These are phyloP conservation scores for Ormosia emarginata DNA, from an alignment of 306 rosid species.

Conservation along the genomic window DNA sequence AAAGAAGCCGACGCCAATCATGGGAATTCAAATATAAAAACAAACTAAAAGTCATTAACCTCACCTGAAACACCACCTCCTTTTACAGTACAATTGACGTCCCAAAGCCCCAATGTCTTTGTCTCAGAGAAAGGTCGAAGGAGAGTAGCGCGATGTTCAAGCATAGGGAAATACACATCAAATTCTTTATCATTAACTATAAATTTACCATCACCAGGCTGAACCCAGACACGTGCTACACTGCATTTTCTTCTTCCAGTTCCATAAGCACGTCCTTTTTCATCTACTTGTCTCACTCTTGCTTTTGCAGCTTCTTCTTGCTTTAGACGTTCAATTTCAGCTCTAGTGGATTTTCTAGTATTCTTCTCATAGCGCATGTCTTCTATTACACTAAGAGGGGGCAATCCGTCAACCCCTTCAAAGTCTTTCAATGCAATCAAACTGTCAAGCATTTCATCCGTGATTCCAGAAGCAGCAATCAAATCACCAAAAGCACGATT, in stretches of 20 bases:
- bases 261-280: slow-evolving; percentile 90
- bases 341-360: slow-evolving; percentile 63
- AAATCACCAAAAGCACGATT: slow-evolving; percentile 85
- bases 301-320: slow-evolving; percentile 89
- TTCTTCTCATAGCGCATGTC: slow-evolving; percentile 72
- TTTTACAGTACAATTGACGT: slow-evolving; percentile 75
- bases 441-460: slow-evolving; percentile 90
- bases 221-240: slow-evolving; percentile 91
- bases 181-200: slow-evolving; percentile 74
- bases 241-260: slow-evolving; percentile 98
- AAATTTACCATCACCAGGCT: slow-evolving; percentile 84
- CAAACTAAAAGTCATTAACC: slow-evolving; percentile 3
- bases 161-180: slow-evolving; percentile 92
- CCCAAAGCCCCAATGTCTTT: slow-evolving; percentile 93
- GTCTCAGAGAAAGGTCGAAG: slow-evolving; percentile 95
- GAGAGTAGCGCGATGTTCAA: slow-evolving; percentile 91
- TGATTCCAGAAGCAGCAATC: slow-evolving; percentile 88
- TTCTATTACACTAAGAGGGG: slow-evolving; percentile 73
- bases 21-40: neutral
- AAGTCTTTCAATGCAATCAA: slow-evolving; percentile 85
- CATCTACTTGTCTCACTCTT: slow-evolving; percentile 85
- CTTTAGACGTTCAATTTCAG: slow-evolving; percentile 89
- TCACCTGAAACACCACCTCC: slow-evolving; percentile 92
- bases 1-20: slow-evolving; percentile 9
- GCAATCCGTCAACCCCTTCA: slow-evolving; percentile 78